Evolutionary conservation across 331 rosid species (phyloP), one percentile per base, ranked within the genome.

Genomic region (Acacia concinna): DNA sequence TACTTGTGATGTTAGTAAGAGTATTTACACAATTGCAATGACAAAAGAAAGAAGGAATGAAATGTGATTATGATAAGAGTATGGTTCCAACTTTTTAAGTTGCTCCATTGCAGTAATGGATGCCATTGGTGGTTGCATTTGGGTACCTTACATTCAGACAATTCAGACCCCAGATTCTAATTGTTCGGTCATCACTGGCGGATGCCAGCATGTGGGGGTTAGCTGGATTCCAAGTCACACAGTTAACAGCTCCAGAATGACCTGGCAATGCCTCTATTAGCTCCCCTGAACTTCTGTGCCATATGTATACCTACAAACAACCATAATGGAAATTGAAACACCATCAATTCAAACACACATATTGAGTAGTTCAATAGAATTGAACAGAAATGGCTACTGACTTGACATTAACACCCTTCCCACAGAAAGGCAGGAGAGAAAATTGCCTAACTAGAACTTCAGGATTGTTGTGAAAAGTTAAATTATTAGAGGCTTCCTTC

Each of bases 151-250:
- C 84, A 35, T 81, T 84, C 75, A 87, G 88, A 79, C 84, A 86
- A 56, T 86, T 90, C 43, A 96, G 75, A 68, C 99, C 99, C 99
- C 99, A 96, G 86, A 96, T 91, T 81, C 97, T 86, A 77, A 96
- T 93, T 20, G 99, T 93, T 20, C 93, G 88, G 83, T 96, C 99
- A 77, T 96, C 99, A 38, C 99, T 96, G 41, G 97, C 98, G 0
- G 98, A 96, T 78, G 99, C 99, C 74, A 96, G 81, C 98, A 96
- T 93, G 89, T 96, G 97, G 9, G 97, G 97, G 54, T 96, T 96
- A 8, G 87, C 81, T 41, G 99, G 99, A 80, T 96, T 96, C 99
- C 99, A 96, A 82, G 97, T 89, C 79, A 96, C 99, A 75, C 97
- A 90, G 75, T 93, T 96, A 34, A 96, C 98, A 34, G 99, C 89